Evolutionary conservation across 2,329 filamentous ascomycete species (phyloP), one percentile per base, ranked within the genome.

Genomic region (Phialemoniopsis sp.): DNA sequence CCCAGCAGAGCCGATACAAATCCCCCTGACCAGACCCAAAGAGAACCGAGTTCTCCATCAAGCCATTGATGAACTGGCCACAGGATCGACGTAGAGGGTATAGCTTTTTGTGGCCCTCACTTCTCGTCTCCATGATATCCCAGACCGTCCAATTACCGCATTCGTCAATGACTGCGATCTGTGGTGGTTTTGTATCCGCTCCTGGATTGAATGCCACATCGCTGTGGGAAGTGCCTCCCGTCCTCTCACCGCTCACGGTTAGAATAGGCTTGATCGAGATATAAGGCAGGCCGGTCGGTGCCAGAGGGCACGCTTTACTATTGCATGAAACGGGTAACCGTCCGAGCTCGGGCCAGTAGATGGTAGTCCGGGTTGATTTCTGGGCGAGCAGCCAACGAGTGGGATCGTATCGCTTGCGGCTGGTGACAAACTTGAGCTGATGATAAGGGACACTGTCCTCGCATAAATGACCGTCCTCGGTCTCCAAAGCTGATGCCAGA

Each of bases 91-190:
- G 52, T 8, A 54, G 55, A 14, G 61, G 53, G 10, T 50, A 62
- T 26, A 62, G 48, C 8, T 51, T 58, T 21, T 54, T 62, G 15
- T 60, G 57, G 16, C 58, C 53, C 10, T 57, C 52, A 14, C 59
- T 56, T 52, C 45, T 53, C 26, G 41, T 65, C 39, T 62, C 65
- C 12, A 50, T 47, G 17, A 85, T 62, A 44, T 85, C 71, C 80
- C 82, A 88, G 4, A 88, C 58, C 32, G 67, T 80, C 86, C 85
- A 90, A 41, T 65, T 67, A 2, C 84, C 85, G 28, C 63, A 63
- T 37, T 78, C 68, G 50, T 89, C 82, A 14, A 89, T 66, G 18
- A 89, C 66, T 13, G 72, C 81, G 38, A 89, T 61, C 49, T 85
- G 81, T 2, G 78, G 72, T 10, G 66, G 61, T 42, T 68, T 76